Evolutionary conservation across 2,329 filamentous ascomycete species (phyloP).

Genomic region (Trichoderma cornu-damae): DNA sequence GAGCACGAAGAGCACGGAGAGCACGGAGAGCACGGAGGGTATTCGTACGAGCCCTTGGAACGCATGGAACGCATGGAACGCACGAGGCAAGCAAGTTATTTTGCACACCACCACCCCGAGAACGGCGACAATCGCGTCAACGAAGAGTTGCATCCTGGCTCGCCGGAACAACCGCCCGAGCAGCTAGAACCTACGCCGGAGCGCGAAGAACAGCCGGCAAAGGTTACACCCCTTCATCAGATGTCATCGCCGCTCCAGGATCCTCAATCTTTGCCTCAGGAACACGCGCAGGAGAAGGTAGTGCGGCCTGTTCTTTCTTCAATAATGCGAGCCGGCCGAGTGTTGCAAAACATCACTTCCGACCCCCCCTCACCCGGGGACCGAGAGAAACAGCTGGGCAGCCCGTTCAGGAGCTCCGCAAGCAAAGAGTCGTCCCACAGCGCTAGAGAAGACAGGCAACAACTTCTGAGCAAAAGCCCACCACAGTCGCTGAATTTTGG

Average conservation of each 20-base stretch:
- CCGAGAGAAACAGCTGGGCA: conserved; percentile 48
- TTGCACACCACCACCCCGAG: not conserved
- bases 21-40: not conserved
- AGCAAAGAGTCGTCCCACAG: conserved; percentile 34
- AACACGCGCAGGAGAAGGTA: conserved; percentile 28
- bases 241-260: conserved; percentile 37
- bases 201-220: conserved; percentile 21
- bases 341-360: conserved; percentile 53
- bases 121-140: conserved; percentile 7
- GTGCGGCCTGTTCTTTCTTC: conserved; percentile 48
- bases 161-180: conserved; percentile 5
- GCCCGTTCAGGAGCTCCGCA: conserved; percentile 47
- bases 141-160: conserved; percentile 20
- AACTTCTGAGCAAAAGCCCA: conserved; percentile 31
- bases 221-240: conserved; percentile 36
- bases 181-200: conserved; percentile 15
- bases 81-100: not conserved
- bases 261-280: conserved; percentile 30
- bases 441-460: conserved; percentile 26
- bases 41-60: not conserved
- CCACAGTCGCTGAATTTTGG: conserved; percentile 23
- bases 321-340: conserved; percentile 53
- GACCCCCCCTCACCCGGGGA: conserved; percentile 53
- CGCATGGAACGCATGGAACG: no score
- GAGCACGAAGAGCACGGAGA: not conserved